Conservation (phyloP, 805 yeast species). For the Hanseniaspora vineae region DNA sequence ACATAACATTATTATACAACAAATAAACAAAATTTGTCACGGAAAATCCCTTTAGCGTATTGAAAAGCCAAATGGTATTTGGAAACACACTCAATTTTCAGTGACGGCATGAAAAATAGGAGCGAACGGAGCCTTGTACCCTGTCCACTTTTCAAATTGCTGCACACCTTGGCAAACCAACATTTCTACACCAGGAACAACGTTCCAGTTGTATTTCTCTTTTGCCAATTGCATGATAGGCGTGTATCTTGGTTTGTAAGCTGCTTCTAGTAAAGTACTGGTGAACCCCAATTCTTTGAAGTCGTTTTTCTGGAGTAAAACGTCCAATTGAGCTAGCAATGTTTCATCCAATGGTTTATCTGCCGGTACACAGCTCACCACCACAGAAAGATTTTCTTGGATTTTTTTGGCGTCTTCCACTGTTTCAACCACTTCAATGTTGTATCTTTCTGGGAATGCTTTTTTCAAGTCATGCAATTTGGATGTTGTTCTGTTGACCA, state of each 20-base stretch:
- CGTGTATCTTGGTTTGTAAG: constrained; percentile 82
- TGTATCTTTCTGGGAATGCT: constrained; percentile 46
- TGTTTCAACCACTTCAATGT: constrained; percentile 44
- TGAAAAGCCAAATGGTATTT: too few species aligned
- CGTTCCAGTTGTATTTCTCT: constrained; percentile 54
- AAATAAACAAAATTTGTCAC: neutral
- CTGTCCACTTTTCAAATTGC: constrained; percentile 74
- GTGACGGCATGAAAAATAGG: constrained; percentile 40
- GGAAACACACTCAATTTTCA: neutral
- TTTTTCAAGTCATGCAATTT: constrained; percentile 48
- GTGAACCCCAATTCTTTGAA: constrained; percentile 21
- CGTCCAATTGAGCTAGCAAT: constrained; percentile 36
- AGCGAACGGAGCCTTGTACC: constrained; percentile 47
- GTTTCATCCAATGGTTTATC: constrained; percentile 50
- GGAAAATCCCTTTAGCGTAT: too few species aligned
- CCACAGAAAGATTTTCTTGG: constrained; percentile 36
- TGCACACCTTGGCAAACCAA: constrained; percentile 85
- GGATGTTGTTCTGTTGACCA: constrained; percentile 66
- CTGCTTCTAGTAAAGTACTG: constrained; percentile 73
- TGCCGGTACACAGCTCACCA: constrained; percentile 77
- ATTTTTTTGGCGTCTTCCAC: constrained; percentile 30
- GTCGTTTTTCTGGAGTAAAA: constrained; percentile 31
- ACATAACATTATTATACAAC: too few species aligned
- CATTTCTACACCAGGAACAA: constrained; percentile 86
- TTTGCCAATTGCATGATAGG: constrained; percentile 73